phyloP scores from a whole-genome alignment of 768 basidiomycete genomes.

The Gymnopilus dilepis region DNA sequence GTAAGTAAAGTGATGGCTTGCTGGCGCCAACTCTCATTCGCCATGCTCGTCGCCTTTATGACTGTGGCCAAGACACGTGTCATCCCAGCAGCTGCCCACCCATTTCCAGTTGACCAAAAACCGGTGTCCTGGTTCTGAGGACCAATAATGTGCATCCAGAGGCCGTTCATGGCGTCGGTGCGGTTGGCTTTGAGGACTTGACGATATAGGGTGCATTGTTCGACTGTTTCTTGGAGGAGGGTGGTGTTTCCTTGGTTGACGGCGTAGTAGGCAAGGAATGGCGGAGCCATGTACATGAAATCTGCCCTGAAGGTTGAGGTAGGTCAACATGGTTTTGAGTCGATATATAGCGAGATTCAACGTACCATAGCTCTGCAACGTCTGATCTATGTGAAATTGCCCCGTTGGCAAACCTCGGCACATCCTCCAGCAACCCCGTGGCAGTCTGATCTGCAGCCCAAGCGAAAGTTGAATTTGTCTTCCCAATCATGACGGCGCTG shows the following conservation, averaged over 20 bases:
- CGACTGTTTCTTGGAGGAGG: conserved; percentile 42
- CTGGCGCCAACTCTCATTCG: conserved; percentile 31
- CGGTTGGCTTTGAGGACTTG: conserved; percentile 39
- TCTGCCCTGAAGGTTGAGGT: conserved; percentile 46
- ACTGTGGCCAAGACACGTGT: conserved; percentile 61
- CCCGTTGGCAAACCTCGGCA: conserved; percentile 47
- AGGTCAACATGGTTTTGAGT: not conserved
- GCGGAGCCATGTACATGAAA: conserved; percentile 57
- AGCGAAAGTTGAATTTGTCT: conserved; percentile 39
- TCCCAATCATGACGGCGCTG: conserved; percentile 48
- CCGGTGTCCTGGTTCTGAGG: conserved; percentile 43
- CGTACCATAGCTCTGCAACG: conserved; percentile 48
- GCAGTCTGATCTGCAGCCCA: conserved; percentile 39
- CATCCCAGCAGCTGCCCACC: conserved; percentile 77
- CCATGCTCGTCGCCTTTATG: conserved; percentile 13
- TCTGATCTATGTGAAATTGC: conserved; percentile 51
- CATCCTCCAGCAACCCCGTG: conserved; percentile 38
- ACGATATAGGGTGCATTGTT: conserved; percentile 45
- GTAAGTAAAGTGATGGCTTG: conserved; percentile 40
- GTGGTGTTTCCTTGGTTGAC: conserved; percentile 40
- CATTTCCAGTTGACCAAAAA: conserved; percentile 63
- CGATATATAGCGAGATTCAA: not conserved
- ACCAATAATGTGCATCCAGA: conserved; percentile 51
- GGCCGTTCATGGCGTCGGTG: conserved; percentile 36
- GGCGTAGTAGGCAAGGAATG: conserved; percentile 54